A percentile compares a stretch with the other conserved stretches of the same genome.
Conservation (phyloP, 2,329 filamentous ascomycete species). For the Fusarium nelsonii region DNA sequence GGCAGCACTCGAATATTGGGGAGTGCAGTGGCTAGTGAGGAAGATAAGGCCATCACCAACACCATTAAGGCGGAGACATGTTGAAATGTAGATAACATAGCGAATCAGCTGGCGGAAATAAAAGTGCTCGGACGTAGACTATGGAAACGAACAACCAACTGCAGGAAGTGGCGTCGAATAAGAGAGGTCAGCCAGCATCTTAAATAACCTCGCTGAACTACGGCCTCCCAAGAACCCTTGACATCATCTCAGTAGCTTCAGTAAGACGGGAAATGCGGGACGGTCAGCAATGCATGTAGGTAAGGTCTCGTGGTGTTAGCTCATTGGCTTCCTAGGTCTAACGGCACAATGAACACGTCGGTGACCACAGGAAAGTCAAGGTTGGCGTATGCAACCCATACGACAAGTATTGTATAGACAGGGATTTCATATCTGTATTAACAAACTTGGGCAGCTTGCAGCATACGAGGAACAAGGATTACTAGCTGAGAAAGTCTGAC, state of each 20-base stretch:
- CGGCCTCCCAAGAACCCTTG: neutral
- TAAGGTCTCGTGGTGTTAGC: constrained; percentile 22
- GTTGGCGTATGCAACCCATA: neutral
- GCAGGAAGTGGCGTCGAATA: constrained; percentile 27
- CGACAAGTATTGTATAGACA: neutral
- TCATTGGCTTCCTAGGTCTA: constrained; percentile 7
- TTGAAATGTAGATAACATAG: neutral
- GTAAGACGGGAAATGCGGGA: constrained; percentile 8
- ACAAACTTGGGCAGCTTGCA: neutral
- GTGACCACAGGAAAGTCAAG: constrained; percentile 1
- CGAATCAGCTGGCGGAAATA: neutral
- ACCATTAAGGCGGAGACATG: neutral
- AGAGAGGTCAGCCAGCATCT: neutral
- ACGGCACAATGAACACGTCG: neutral
- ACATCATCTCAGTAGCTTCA: constrained; percentile 7
- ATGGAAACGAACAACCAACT: neutral
- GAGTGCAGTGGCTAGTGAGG: constrained; percentile 2
- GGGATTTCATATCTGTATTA: neutral
- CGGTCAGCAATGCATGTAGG: neutral
- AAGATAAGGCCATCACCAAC: neutral
- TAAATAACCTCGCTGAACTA: constrained; percentile 14
- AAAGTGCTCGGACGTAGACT: neutral
- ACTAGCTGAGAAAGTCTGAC: neutral
- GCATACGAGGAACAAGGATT: constrained; percentile 3
- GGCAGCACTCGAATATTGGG: constrained; percentile 31